These are phyloP conservation scores for Corynespora cassiicola DNA, from an alignment of 2,329 filamentous ascomycete genomes.

Conservation along the genomic window DNA sequence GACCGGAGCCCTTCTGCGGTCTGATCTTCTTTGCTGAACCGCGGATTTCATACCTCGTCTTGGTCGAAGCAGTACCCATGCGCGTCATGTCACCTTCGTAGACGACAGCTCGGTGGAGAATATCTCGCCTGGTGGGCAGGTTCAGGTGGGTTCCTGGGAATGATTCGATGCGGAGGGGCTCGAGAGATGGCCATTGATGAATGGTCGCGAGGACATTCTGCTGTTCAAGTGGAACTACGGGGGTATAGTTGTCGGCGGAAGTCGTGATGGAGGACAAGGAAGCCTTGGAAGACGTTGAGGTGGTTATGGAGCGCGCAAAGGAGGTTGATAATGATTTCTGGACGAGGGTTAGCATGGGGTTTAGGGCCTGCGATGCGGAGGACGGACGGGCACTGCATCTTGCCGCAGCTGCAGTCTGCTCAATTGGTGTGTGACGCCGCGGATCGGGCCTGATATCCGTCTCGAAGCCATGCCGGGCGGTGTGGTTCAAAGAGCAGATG, in stretches of 20 bases:
- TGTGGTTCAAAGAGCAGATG: slow-evolving; percentile 21
- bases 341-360: slow-evolving; percentile 28
- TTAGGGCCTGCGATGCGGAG: slow-evolving; percentile 46
- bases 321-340: slow-evolving; percentile 33
- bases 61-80: slow-evolving; percentile 70
- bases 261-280: slow-evolving; percentile 54
- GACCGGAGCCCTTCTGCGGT: slow-evolving; percentile 85
- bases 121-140: slow-evolving; percentile 86
- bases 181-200: slow-evolving; percentile 87
- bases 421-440: slow-evolving; percentile 39
- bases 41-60: slow-evolving; percentile 74
- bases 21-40: slow-evolving; percentile 83
- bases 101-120: slow-evolving; percentile 89
- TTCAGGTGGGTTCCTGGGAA: slow-evolving; percentile 85
- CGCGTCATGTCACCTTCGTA: slow-evolving; percentile 91
- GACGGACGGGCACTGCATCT: slow-evolving; percentile 52
- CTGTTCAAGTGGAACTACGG: slow-evolving; percentile 36
- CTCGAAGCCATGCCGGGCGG: slow-evolving; percentile 48
- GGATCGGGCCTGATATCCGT: slow-evolving; percentile 44
- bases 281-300: slow-evolving; percentile 64
- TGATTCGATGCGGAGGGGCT: slow-evolving; percentile 77
- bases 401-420: slow-evolving; percentile 33
- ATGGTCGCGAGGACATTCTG: slow-evolving; percentile 79
- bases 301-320: slow-evolving; percentile 37
- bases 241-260: slow-evolving; percentile 46